Evolutionary conservation across 2,329 filamentous ascomycete genomes (phyloP), one percentile per base, ranked within the genome.

Genomic region (Colletotrichum musae): DNA sequence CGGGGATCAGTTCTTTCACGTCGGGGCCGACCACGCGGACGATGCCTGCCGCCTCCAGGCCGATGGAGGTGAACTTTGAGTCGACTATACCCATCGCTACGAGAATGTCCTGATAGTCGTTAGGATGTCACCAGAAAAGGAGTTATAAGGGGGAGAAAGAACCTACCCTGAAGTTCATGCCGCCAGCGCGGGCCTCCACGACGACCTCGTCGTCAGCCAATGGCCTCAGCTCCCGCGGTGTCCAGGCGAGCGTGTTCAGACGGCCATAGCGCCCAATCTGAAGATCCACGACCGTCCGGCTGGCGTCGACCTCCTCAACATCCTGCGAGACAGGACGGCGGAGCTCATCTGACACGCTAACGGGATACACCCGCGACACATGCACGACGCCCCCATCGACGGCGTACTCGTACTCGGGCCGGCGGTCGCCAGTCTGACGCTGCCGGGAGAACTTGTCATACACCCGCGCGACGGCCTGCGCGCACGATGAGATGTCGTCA

Each of bases 31-130:
- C 74, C 0, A 74, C 74, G 16, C 73, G 73, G 9, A 79, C 76
- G n/a, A 74, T 39, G 5, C 80, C 80, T 4, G 76, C 64, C 0
- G 68, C 74, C 45, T 82, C 81, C 5, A 77, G 68, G 2, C 76
- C 77, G 24, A 77, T 71, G 1, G 71, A 72, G 41, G 18, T 53
- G 1, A 41, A 45, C 24, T 18, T 57, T 6, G 57, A 51, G 21
- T 66, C 59, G 2, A 76, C 66, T 12, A 72, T 74, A 26, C 74
- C 77, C 61, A 75, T 70, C 5, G 79, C 77, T 6, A 63, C 52
- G 5, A 62, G 21, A 10, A 70, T 28, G n/a, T 70, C 68, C 68
- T 64, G 6, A 1, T 12, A 36, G 1, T 4, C 6, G 50, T 67
- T 10, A 67, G 51, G 5, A 5, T 32, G 36, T 10, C 3, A 16